Evolutionary conservation across 768 basidiomycete species (phyloP), one percentile per base, ranked within the genome.

Genomic region (Phylloporus rhodoxanthus): DNA sequence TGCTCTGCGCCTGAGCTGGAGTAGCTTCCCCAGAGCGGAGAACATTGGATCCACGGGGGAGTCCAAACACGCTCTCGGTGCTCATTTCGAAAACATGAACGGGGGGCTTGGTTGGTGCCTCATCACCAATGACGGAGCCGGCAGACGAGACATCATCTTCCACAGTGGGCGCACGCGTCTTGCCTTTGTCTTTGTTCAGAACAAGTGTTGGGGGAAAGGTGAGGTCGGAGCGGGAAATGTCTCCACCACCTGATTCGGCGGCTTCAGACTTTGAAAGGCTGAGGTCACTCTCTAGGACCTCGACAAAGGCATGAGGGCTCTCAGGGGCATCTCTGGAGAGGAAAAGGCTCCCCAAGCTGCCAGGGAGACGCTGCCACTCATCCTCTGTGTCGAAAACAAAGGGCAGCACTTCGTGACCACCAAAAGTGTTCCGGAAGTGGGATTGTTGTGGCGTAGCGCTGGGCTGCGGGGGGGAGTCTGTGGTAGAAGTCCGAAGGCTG

Each of bases 221-320:
- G 50, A 51, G 30, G 43, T 61, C 52, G 53, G 57, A 58, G 46
- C 53, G 71, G 26, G 60, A 58, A 23, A 55, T 57, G 9, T 71
- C 70, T 15, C 70, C 72, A 17, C 56, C 53, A n/a, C 50, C 59
- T n/a, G 65, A 69, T 19, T 66, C 68, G 17, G 60, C 61, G 30
- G 58, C 57, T 21, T 66, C 64, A 1, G 59, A 58, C 45, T 56
- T 63, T 51, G 72, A 68, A 39, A 61, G 32, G 47, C 65, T 70
- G 43, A 62, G 58, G 44, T 75, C 73, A 46, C 70, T 72, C 32
- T 73, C 71, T 26, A 86, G 61, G 30, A 74, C 70, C 64, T 85
- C 82, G 11, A 85, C 79, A 60, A 78, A 85, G 3, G 81, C 84
- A 66, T 85, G 84, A 4, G 81, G 76, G 44, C 70, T 75, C 20